Evolutionary conservation across 1,139 yeast genomes (phyloP), one percentile per base, ranked within the genome.

Genomic region (Scheffersomyces segobiensis): DNA sequence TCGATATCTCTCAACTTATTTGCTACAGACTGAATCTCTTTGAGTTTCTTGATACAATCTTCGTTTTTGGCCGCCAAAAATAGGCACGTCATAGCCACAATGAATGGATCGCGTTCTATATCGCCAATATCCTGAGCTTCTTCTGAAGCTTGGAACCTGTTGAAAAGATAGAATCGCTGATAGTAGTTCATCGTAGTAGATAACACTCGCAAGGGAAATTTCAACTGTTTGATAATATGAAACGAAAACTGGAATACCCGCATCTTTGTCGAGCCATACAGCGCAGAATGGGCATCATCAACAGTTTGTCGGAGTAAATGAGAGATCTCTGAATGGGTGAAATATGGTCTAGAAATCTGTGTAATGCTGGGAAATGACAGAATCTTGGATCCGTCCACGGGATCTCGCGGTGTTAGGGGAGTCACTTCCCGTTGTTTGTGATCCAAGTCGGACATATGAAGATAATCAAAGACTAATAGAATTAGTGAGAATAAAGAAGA

Each of bases 21-120:
- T n/a, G 79, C 78, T 14, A 76, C 77, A 2, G 66, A 57, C 53
- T 89, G 82, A 14, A 85, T 78, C 56, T 91, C 95, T 59, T 86
- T 79, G 19, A 89, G 74, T 66, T 91, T 89, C 72, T 93, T 93
- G 50, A 93, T 88, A 51, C 97, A 93, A 69, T 93, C 98, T 68
- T 92, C 97, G 65, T 88, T 87, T 71, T 95, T 93, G 52, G 89
- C 81, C 3, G 98, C 91, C 47, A 93, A 81, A 60, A 92, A 85
- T n/a, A 95, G 69, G 59, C 96, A 85, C 5, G 97, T 84, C 5
- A 89, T 74, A 0, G 91, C 93, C 22, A 89, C 84, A 52, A 88
- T 88, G 65, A 67, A 76, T 6, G 82, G 82, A 62, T 78, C 82
- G 52, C 69, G 71, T 50, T 76, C 80, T 62, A 67, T 64, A 54